Evolutionary conservation across 2,329 filamentous ascomycete species (phyloP), one percentile per base, ranked within the genome.

Genomic region (Neobulgaria alba): DNA sequence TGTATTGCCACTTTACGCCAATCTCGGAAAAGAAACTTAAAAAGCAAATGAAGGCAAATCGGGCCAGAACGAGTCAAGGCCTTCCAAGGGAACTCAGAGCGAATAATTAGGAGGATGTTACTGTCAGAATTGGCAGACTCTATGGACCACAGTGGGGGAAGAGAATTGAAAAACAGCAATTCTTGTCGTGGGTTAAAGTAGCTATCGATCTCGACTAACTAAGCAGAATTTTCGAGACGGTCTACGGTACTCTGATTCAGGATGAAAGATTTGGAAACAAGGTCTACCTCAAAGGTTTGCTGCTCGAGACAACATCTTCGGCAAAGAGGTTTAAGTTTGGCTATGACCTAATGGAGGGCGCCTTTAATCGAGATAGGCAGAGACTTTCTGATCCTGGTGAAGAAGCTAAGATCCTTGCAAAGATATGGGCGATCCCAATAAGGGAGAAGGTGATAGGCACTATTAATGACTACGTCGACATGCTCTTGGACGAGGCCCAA

Each of bases 221-320:
- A 3, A 19, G 16, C n/a, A 30, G 39, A 2, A 7, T 32, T 0
- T 42, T 53, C 15, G 15, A 34, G 18, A 52, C 51, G 2, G 0
- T 2, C 2, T 12, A 31, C 26, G 45, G 51, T 2, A 31, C 29
- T 12, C 19, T 54, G 1, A 40, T 54, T 17, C 17, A 50, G 4
- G 38, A 46, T 16, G 1, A 39, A 16, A 8, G 21, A 1, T 52
- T 46, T 17, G 4, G 16, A 1, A 30, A 36, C 3, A 33, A 21
- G 10, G 38, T 55, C 3, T 54, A 44, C n/a, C 37, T 55, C 5
- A 54, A 53, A 26, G 49, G 45, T 3, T 29, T 54, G 3, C 39
- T 35, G 7, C 20, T 49, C 8, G 39, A 34, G 8, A 10, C 18
- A 7, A 33, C 20, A 10, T 12, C 15, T 4, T 30, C 36, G 3